Evolutionary conservation across 1,284 basidiomycete genomes (phyloP).

Genomic region (Pyrrhoderma noxium): DNA sequence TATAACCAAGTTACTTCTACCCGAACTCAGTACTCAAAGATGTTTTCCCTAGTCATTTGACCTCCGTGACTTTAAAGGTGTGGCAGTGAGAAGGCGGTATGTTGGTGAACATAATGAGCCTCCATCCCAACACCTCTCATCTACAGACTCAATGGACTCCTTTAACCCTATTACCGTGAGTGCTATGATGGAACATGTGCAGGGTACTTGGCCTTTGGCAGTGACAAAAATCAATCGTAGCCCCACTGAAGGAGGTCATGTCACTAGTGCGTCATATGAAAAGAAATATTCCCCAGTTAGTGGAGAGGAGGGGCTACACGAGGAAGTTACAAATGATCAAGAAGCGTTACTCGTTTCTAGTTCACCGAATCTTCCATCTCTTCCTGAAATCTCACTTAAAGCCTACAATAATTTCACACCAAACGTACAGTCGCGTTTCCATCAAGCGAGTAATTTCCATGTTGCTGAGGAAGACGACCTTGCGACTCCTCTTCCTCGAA

Average conservation of each 20-base stretch:
- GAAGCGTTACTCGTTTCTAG: conserved; percentile 32
- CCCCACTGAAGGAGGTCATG: no score
- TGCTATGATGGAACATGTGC: no score
- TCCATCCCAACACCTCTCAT: not conserved
- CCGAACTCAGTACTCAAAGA: no score
- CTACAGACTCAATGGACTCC: no score
- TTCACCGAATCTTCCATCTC: conserved; percentile 22
- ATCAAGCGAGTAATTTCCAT: conserved; percentile 15
- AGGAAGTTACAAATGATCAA: not conserved
- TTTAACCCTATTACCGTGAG: no score
- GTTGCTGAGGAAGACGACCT: conserved; percentile 27
- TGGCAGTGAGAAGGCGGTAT: conserved; percentile 1
- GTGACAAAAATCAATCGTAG: no score
- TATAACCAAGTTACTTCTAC: no score
- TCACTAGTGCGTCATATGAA: no score
- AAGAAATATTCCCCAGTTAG: no score
- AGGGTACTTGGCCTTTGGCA: no score
- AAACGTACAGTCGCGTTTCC: conserved; percentile 42
- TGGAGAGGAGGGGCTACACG: no score
- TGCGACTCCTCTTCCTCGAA: conserved; percentile 59
- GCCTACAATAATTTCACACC: not conserved
- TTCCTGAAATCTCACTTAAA: conserved; percentile 42
- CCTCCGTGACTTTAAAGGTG: conserved; percentile 4
- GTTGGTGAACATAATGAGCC: not conserved
- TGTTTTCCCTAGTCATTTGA: not conserved